These are phyloP conservation scores for Lachancea thermotolerans DNA, from an alignment of 805 yeast genomes.

Conservation along the genomic window DNA sequence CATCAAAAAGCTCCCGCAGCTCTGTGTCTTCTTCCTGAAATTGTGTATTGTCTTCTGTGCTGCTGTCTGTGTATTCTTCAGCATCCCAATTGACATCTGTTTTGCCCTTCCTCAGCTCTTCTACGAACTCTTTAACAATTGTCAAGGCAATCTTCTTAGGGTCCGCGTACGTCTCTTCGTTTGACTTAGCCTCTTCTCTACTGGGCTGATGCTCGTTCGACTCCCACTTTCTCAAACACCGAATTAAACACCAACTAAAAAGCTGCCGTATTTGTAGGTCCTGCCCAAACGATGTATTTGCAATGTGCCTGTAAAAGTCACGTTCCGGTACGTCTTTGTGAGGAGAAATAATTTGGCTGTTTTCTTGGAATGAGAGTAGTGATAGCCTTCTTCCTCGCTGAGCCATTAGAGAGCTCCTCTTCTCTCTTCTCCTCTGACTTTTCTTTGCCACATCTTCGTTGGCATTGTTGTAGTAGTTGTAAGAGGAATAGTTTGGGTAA, in stretches of 20 bases:
- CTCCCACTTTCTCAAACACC: constrained; percentile 19
- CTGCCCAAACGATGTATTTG: constrained; percentile 24
- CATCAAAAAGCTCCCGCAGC: constrained; percentile 16
- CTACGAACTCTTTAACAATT: constrained; percentile 29
- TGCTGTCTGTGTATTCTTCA: constrained; percentile 8
- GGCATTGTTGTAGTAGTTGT: constrained; percentile 11
- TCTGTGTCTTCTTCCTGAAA: constrained; percentile 18
- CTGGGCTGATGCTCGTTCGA: neutral
- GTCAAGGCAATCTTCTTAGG: constrained; percentile 19
- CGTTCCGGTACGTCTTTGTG: constrained; percentile 28
- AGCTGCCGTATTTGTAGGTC: constrained; percentile 27
- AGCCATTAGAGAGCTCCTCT: constrained; percentile 19
- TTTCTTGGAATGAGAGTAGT: constrained; percentile 21
- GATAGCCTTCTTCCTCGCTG: constrained; percentile 30
- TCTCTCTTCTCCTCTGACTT: constrained; percentile 13
- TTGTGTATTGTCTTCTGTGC: constrained; percentile 7
- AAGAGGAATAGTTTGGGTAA: constrained; percentile 16
- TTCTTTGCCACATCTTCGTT: constrained; percentile 4
- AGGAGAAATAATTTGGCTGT: constrained; percentile 24
- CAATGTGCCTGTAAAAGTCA: constrained; percentile 29
- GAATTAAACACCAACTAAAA: constrained; percentile 29
- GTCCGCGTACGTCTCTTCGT: constrained; percentile 12
- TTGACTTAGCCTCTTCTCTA: constrained; percentile 5
- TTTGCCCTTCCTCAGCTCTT: constrained; percentile 23
- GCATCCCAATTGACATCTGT: constrained; percentile 28